These are phyloP conservation scores for Urtica urens DNA, from an alignment of 306 rosid species.

Conservation along the genomic window DNA sequence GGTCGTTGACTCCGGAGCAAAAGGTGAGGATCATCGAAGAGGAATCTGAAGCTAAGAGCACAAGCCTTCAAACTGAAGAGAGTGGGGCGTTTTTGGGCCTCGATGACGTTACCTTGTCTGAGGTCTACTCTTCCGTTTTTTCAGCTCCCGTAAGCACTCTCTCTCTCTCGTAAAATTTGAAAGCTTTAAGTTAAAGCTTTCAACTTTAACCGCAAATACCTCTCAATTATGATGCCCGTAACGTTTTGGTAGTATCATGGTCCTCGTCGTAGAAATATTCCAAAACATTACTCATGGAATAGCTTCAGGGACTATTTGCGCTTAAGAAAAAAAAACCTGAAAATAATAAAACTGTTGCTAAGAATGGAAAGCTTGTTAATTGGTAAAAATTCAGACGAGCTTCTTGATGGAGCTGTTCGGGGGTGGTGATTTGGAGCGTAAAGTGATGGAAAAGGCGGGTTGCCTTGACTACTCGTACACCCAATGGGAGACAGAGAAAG, in stretches of 20 bases:
- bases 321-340: no score
- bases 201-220: no score
- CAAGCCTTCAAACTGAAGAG: slow-evolving; percentile 51
- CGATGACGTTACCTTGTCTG: slow-evolving; percentile 69
- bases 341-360: no score
- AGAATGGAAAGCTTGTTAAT: no score
- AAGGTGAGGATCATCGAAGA: slow-evolving; percentile 76
- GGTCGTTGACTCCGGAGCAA: slow-evolving; percentile 87
- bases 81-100: slow-evolving; percentile 57
- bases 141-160: slow-evolving; percentile 52
- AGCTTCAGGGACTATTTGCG: no score
- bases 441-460: slow-evolving; percentile 76
- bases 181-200: no score
- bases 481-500: slow-evolving; percentile 87
- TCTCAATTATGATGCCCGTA: no score
- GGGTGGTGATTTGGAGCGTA: slow-evolving; percentile 72
- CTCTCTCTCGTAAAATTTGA: slow-evolving; percentile 13
- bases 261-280: no score
- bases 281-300: no score
- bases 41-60: slow-evolving; percentile 57
- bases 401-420: slow-evolving; percentile 61
- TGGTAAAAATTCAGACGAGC: slow-evolving; percentile 46
- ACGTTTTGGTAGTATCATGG: no score
- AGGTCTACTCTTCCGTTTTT: slow-evolving; percentile 46
- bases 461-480: slow-evolving; percentile 60